These are phyloP conservation scores for Alternaria gaisen DNA, from an alignment of 2,329 filamentous ascomycete genomes.

Conservation along the genomic window DNA sequence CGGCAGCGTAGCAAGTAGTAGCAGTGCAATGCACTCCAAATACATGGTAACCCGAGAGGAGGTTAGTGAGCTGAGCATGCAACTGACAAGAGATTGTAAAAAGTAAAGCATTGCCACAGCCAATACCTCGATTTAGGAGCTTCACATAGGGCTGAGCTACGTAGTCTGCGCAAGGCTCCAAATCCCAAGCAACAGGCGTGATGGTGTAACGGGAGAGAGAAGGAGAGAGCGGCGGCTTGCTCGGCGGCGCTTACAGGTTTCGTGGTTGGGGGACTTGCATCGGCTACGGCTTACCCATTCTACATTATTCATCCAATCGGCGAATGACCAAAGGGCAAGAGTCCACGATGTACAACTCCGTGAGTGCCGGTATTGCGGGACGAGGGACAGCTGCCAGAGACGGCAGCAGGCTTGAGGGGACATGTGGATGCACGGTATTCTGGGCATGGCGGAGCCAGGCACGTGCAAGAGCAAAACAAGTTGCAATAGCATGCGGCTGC, in stretches of 20 bases:
- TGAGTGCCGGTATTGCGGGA: background rate
- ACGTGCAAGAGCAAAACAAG: slow-evolving; percentile 1
- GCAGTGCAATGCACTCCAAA: background rate
- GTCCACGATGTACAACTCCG: background rate
- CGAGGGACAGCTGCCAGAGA: background rate
- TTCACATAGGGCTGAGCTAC: slow-evolving; percentile 10
- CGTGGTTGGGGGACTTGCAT: background rate
- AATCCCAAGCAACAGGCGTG: slow-evolving; percentile 3
- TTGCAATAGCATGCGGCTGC: slow-evolving; percentile 5
- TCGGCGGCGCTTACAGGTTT: slow-evolving; percentile 29
- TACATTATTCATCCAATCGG: slow-evolving; percentile 7
- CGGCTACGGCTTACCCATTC: slow-evolving; percentile 12
- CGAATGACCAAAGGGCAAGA: background rate
- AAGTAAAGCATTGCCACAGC: slow-evolving; percentile 1
- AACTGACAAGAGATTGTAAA: background rate
- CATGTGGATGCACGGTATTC: slow-evolving; percentile 10
- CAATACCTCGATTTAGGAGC: slow-evolving; percentile 8
- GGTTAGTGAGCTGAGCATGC: slow-evolving; percentile 7
- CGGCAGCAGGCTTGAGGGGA: background rate
- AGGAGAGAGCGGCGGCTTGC: slow-evolving; percentile 14
- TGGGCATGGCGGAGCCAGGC: slow-evolving; percentile 15
- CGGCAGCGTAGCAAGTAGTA: slow-evolving; percentile 11
- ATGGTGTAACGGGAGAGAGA: slow-evolving; percentile 21
- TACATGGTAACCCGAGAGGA: background rate
- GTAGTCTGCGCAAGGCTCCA: background rate